Percentiles rank a stretch among this genome's conserved stretches.
Evolutionary conservation across 2,329 filamentous ascomycete genomes (phyloP).

Genomic region (Penicillium olsonii): DNA sequence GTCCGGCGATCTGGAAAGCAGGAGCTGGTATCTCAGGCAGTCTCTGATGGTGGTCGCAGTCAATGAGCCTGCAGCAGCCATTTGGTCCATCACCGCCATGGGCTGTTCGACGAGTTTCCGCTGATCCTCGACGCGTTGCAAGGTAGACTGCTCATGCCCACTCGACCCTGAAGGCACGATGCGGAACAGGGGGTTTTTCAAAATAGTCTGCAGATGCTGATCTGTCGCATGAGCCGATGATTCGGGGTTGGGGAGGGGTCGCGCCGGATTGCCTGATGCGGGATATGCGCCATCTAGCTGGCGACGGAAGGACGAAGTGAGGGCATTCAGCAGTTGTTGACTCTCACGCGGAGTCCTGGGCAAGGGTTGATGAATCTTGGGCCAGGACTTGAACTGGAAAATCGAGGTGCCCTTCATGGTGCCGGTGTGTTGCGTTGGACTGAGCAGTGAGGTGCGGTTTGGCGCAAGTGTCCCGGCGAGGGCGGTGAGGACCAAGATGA

Average conservation of each 20-base stretch:
- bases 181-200: slow-evolving; percentile 46
- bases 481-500: slow-evolving; percentile 26
- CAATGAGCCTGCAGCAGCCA: slow-evolving; percentile 41
- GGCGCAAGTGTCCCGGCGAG: slow-evolving; percentile 17
- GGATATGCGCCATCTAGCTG: slow-evolving; percentile 64
- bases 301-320: slow-evolving; percentile 64
- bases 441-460: not conserved
- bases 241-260: slow-evolving; percentile 25
- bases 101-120: slow-evolving; percentile 32
- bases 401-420: slow-evolving; percentile 56
- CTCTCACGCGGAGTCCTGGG: slow-evolving; percentile 60
- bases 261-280: slow-evolving; percentile 21
- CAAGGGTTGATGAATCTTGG: slow-evolving; percentile 55
- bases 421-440: no score
- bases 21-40: slow-evolving; percentile 37
- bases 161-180: slow-evolving; percentile 33
- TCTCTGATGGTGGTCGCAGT: slow-evolving; percentile 24
- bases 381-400: slow-evolving; percentile 51
- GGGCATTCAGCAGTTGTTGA: slow-evolving; percentile 59
- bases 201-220: slow-evolving; percentile 39
- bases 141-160: slow-evolving; percentile 14
- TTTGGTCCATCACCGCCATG: slow-evolving; percentile 39
- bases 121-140: slow-evolving; percentile 17
- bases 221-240: slow-evolving; percentile 38
- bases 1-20: slow-evolving; percentile 27